A percentile compares a stretch with the other conserved stretches of the same genome.
These are phyloP conservation scores for Alternaria gaisen DNA, from an alignment of 2,329 filamentous ascomycete genomes.

Conservation along the genomic window DNA sequence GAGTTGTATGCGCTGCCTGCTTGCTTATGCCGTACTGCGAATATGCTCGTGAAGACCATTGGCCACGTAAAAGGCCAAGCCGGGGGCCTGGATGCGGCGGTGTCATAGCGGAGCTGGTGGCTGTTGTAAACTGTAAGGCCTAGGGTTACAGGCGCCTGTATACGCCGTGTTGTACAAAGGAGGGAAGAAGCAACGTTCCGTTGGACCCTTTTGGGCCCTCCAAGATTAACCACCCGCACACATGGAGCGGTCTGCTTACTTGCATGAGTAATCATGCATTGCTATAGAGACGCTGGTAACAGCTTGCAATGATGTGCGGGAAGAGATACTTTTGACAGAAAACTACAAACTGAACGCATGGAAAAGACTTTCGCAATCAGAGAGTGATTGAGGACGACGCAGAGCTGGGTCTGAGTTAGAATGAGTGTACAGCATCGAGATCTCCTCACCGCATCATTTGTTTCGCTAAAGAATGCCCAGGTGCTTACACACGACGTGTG, in stretches of 20 bases:
- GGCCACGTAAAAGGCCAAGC: not conserved
- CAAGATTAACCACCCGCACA: not conserved
- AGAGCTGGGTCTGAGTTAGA: not conserved
- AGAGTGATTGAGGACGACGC: not conserved
- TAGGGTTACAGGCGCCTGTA: not conserved
- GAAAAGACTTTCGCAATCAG: not conserved
- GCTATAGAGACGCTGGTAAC: not conserved
- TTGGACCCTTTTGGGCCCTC: not conserved
- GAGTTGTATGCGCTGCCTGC: slow-evolving; percentile 1
- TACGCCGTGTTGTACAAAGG: not conserved
- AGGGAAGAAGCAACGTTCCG: not conserved
- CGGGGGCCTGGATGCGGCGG: not conserved
- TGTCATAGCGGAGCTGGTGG: slow-evolving; percentile 5
- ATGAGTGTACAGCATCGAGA: not conserved
- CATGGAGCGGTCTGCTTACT: not conserved
- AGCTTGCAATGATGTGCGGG: not conserved
- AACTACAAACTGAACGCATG: not conserved
- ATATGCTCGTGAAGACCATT: not conserved
- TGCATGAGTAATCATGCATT: not conserved
- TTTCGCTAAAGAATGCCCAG: not conserved
- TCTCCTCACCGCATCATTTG: not conserved
- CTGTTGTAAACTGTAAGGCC: not conserved
- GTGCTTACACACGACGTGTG: not conserved
- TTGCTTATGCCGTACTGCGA: slow-evolving; percentile 4
- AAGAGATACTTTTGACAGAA: not conserved